Base-by-base conservation (phyloP, 306 rosid genomes). In the Amphicarpaea edgeworthii region DNA sequence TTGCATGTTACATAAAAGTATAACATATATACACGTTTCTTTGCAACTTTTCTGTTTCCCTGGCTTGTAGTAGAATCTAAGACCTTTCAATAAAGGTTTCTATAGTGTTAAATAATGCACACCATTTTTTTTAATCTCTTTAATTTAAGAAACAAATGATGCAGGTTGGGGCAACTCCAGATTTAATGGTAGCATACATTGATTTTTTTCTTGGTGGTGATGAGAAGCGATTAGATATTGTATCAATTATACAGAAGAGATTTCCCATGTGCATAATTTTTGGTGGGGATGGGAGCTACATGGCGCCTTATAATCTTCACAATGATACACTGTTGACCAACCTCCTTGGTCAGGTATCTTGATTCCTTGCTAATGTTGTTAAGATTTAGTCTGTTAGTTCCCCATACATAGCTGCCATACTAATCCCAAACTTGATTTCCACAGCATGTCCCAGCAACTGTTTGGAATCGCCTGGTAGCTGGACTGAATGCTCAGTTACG, bases 121-220 rank as follows among this genome's bases (percentile, higher is more conserved):
- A 57, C 47, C 57, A 50, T 72, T 50, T 59, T 79, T 62, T 14
- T 75, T 75, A 23, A 8, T 43, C 61, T 76, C 64, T 32, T 59
- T 72, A 67, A 82, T 70, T 40, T 38, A 20, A 61, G 76, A 76
- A 75, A 69, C 61, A 72, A 73, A 60, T 71, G 57, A 79, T 92
- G 85, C 85, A 95, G 98, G 96, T 95, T 86, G 98, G 97, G 81
- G 88, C 96, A 66, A 88, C 97, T 79, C 88, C 96, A 64, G 98
- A 92, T 85, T 84, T 95, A 88, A 90, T 92, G 97, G 92, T 95
- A 23, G 95, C 98, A 38, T 88, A 88, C 73, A 95, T 95, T 75
- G 98, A 95, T 84, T 95, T 95, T 90, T 95, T 88, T 83, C 97
- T 95, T 55, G 98, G 98, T 45, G 98, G 98, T 80, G 98, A 95